Conservation (phyloP, 2,329 filamentous ascomycete species). For the Orbilia javanica region DNA sequence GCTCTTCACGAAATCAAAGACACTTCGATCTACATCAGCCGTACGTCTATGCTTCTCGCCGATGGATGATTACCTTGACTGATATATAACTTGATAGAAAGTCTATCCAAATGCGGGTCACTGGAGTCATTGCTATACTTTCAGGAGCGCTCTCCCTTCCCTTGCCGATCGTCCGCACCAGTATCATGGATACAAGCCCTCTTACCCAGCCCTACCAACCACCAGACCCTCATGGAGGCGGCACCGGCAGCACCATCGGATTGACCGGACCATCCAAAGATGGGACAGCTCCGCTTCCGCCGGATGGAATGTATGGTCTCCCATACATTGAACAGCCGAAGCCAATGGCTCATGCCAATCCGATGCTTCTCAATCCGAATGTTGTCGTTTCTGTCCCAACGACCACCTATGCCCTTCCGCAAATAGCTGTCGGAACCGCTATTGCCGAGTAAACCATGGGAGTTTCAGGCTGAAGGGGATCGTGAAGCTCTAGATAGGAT, state of each 20-base stretch:
- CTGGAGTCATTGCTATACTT: neutral
- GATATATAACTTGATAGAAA: neutral
- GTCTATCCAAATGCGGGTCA: neutral
- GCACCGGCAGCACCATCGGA: neutral
- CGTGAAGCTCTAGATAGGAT: neutral
- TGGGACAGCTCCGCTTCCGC: neutral
- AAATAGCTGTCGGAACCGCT: neutral
- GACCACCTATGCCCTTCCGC: constrained; percentile 10
- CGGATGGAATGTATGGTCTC: neutral
- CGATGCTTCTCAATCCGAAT: neutral
- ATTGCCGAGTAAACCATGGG: neutral
- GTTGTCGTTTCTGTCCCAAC: neutral
- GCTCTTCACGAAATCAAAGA: too few relatives aligned
- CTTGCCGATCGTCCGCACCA: neutral
- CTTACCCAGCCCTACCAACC: constrained; percentile 5
- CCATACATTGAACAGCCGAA: neutral
- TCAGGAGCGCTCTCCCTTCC: neutral
- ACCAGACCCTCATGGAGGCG: neutral
- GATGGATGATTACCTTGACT: neutral
- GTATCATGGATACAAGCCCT: constrained; percentile 2
- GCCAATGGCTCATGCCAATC: neutral
- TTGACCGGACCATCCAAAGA: neutral
- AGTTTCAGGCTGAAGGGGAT: neutral
- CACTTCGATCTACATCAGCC: neutral
- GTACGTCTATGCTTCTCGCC: neutral